Conservation (phyloP, 2,329 filamentous ascomycete genomes). For the Epichloe sp. region DNA sequence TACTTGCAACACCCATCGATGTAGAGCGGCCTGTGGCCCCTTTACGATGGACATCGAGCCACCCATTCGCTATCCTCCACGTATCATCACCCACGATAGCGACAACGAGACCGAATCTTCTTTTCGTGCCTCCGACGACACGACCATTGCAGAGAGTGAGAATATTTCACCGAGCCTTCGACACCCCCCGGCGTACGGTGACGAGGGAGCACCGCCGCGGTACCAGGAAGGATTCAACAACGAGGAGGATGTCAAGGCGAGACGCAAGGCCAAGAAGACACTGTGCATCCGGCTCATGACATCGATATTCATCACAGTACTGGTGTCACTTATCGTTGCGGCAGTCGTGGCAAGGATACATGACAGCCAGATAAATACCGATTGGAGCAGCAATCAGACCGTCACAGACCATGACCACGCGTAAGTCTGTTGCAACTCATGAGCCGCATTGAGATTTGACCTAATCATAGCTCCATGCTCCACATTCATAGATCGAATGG, state of each 20-base stretch:
- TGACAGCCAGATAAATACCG: conserved; percentile 1
- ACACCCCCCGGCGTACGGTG: conserved; percentile 10
- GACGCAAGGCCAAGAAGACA: conserved; percentile 7
- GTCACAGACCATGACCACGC: neutral
- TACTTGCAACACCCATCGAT: neutral
- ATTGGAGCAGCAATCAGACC: conserved; percentile 1
- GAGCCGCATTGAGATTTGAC: no score
- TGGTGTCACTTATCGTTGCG: conserved; percentile 13
- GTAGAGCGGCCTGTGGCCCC: neutral
- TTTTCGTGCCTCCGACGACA: conserved; percentile 4
- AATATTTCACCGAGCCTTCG: conserved; percentile 4
- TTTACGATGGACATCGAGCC: conserved; percentile 8
- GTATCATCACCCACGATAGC: conserved; percentile 2
- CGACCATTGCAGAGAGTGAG: conserved; percentile 7
- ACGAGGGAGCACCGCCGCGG: conserved; percentile 9
- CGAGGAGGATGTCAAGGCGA: conserved; percentile 3
- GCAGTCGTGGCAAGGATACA: conserved; percentile 12
- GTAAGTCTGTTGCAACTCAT: neutral
- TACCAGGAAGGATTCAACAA: conserved; percentile 7
- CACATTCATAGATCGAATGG: conserved; percentile 1
- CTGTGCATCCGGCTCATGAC: conserved; percentile 11
- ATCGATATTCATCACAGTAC: conserved; percentile 12
- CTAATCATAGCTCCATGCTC: neutral
- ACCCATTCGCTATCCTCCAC: conserved; percentile 6
- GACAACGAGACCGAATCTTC: neutral